Conservation (phyloP, 179 eudicot species). For the Spinacia oleracea region DNA sequence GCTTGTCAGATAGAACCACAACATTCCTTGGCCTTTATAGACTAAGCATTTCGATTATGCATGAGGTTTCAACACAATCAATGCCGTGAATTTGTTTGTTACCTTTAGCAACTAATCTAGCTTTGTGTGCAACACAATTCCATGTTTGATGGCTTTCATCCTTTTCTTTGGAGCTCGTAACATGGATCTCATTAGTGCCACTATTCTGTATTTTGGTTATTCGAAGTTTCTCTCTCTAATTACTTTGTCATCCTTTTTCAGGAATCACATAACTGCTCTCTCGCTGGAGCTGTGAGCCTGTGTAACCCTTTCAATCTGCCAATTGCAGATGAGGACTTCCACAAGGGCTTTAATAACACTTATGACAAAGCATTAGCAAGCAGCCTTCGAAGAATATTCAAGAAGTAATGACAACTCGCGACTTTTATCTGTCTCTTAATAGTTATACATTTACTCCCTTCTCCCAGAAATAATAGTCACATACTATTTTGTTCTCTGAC, state of each 20-base stretch:
- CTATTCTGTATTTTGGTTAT: not conserved
- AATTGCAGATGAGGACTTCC: conserved; percentile 90
- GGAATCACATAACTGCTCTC: conserved; percentile 68
- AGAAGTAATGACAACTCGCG: conserved; percentile 41
- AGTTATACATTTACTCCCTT: not conserved
- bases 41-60: too few species aligned
- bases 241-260: conserved; percentile 31
- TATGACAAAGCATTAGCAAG: conserved; percentile 81
- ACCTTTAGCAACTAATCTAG: too few species aligned
- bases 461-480: not conserved
- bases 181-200: not conserved
- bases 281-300: conserved; percentile 90
- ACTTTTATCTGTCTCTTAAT: not conserved
- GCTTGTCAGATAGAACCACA: not conserved
- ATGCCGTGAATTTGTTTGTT: too few species aligned
- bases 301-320: conserved; percentile 97
- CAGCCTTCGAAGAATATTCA: conserved; percentile 71
- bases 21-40: not conserved
- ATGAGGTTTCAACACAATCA: too few species aligned
- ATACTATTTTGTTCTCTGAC: too few species aligned
- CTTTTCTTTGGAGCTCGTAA: not conserved
- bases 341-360: conserved; percentile 76
- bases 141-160: too few species aligned
- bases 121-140: too few species aligned
- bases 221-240: not conserved